Conservation (phyloP, 148 eudicot genomes). For the Dianthus caryophyllus region DNA sequence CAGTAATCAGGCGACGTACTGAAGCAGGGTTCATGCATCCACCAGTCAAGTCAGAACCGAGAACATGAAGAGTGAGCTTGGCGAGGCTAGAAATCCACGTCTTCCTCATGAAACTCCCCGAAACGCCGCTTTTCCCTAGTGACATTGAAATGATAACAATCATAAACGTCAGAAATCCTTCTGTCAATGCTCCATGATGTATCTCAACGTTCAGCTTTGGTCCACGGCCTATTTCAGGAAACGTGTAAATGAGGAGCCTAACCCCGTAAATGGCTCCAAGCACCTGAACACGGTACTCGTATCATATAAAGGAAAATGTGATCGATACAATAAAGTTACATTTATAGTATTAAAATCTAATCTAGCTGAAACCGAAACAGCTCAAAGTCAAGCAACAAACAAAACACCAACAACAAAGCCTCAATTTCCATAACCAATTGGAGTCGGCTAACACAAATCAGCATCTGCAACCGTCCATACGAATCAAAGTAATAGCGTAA, state of each 20-base stretch:
- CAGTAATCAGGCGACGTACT: constrained; percentile 26
- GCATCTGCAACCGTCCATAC: too few species aligned
- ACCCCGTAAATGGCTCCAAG: constrained; percentile 79
- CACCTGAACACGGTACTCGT: constrained; percentile 42
- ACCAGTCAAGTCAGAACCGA: constrained; percentile 88
- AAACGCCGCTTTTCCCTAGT: constrained; percentile 49
- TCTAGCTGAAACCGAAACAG: background rate
- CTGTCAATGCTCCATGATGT: constrained; percentile 78
- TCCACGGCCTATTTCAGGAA: constrained; percentile 63
- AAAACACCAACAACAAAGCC: background rate
- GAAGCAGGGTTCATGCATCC: constrained; percentile 95
- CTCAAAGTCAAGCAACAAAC: background rate
- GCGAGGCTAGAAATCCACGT: constrained; percentile 89
- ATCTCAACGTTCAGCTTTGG: constrained; percentile 67
- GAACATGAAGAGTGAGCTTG: constrained; percentile 70
- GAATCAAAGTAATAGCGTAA: too few species aligned
- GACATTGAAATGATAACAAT: constrained; percentile 52
- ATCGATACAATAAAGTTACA: background rate
- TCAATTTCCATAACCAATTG: too few species aligned
- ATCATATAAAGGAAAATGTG: background rate
- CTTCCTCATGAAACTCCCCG: constrained; percentile 72
- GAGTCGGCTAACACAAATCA: too few species aligned
- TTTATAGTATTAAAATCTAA: too few species aligned
- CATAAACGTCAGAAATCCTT: constrained; percentile 66
- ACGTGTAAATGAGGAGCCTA: constrained; percentile 42